These are phyloP conservation scores for Pichia sp. DNA, from an alignment of 1,139 yeast species.

Conservation along the genomic window DNA sequence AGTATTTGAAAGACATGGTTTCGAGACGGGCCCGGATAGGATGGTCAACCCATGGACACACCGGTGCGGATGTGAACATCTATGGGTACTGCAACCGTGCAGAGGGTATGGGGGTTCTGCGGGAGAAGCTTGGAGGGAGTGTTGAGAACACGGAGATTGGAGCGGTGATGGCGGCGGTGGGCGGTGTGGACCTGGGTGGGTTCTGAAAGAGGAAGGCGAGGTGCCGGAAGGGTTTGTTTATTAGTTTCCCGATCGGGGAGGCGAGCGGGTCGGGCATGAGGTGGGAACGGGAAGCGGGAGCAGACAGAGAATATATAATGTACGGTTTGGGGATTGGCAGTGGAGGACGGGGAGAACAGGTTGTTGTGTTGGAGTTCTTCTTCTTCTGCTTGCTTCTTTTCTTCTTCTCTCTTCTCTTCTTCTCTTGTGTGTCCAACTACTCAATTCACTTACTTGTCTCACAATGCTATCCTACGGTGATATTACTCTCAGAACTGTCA, in stretches of 20 bases:
- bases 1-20: constrained; percentile 51
- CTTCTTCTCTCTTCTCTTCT: neutral
- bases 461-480: constrained; percentile 59
- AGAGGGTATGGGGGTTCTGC: constrained; percentile 36
- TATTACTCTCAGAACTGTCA: constrained; percentile 62
- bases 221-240: constrained; percentile 4
- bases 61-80: constrained; percentile 84
- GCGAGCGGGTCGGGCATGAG: neutral
- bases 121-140: constrained; percentile 55
- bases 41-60: constrained; percentile 87
- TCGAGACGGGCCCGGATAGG: constrained; percentile 70
- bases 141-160: constrained; percentile 85
- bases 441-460: neutral
- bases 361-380: neutral
- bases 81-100: constrained; percentile 62
- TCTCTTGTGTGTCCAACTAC: neutral
- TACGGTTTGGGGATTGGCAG: too few relatives aligned
- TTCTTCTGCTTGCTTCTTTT: neutral
- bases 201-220: neutral
- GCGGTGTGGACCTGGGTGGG: constrained; percentile 43
- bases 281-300: neutral
- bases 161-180: constrained; percentile 51
- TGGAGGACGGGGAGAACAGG: neutral
- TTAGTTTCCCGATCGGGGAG: constrained; percentile 4
- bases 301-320: too few relatives aligned